These are phyloP conservation scores for Paramecium octaurelia DNA, from an alignment of 73 alveolate species.

Conservation along the genomic window DNA sequence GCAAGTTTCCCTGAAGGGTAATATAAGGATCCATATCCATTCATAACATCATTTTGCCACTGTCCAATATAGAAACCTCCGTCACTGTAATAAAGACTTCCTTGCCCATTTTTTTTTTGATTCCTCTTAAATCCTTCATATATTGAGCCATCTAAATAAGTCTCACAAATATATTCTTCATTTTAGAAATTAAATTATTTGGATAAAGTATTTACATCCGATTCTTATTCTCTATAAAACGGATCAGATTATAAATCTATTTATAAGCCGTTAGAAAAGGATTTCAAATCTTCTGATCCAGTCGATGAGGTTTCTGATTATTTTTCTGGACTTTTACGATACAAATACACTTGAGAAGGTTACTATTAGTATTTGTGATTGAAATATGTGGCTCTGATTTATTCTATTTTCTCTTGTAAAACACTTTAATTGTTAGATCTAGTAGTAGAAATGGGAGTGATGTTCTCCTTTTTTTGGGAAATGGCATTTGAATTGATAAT, in stretches of 20 bases:
- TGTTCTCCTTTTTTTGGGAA: background rate
- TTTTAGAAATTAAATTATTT: background rate
- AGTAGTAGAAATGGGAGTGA: background rate
- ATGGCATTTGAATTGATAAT: background rate
- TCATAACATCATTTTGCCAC: slow-evolving; percentile 27
- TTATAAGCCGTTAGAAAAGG: background rate
- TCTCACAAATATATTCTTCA: slow-evolving; percentile 37
- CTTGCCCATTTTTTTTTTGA: background rate
- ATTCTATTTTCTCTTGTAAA: background rate
- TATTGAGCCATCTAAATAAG: slow-evolving; percentile 18
- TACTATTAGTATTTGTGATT: background rate
- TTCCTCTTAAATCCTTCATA: slow-evolving; percentile 38
- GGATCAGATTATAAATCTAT: slow-evolving; percentile 40
- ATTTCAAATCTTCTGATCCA: background rate
- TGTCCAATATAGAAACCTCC: slow-evolving; percentile 31
- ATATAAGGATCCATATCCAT: slow-evolving; percentile 35
- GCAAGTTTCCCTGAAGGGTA: slow-evolving; percentile 44
- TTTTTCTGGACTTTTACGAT: background rate
- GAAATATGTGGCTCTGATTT: background rate
- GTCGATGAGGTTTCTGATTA: background rate
- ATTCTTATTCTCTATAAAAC: background rate
- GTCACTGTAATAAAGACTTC: slow-evolving; percentile 8
- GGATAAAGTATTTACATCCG: background rate
- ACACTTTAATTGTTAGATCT: background rate
- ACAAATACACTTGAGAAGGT: background rate